Base-by-base conservation (phyloP, 805 yeast genomes). In the Zygosaccharomyces pseudorouxii region DNA sequence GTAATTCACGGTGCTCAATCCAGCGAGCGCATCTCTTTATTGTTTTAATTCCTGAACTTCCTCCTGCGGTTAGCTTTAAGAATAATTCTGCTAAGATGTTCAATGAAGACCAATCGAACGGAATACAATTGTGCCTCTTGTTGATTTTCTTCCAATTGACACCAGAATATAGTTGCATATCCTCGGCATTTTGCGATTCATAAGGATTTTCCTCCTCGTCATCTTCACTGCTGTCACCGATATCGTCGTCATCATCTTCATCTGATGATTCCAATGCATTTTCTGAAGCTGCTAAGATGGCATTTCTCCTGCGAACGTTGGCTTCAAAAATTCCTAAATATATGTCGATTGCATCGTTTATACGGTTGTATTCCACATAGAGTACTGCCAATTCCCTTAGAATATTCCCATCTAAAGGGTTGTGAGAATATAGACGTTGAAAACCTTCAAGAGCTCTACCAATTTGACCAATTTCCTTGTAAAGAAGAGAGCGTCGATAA, bases 21-120 rank as follows among this genome's bases (percentile, higher is more conserved):
- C 96, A 89, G 52, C 99, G 72, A 0, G 96, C 79, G 9, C 86
- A 84, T 25, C 76, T 70, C 56, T 85, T 85, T 28, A 89, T 76
- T 0, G 81, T 73, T 48, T 75, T 77, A 14, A 89, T 76, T 1
- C 90, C 93, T 9, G 77, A 71, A 8, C 64, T 64, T 74, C 84
- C 80, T 38, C 79, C 81, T 48, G 81, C 84, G 2, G 58, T 49
- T 8, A 53, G 46, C 46, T 80, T 79, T n/a, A 81, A 74, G 58
- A 86, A 85, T 33, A 92, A 70, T 58, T 93, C 98, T 7, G 86
- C 77, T 38, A 92, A 71, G 50, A 89, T 87, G 58, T 93, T 92
- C 42, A 92, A 72, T 51, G 87, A 90, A 0, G 95, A 84, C 95
- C 96, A 93, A 42, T 81, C 89, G 64, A 92, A 93, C 19, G 66